Evolutionary conservation across 1,139 yeast genomes (phyloP).

Genomic region (Yamadazyma atmosphaerica): DNA sequence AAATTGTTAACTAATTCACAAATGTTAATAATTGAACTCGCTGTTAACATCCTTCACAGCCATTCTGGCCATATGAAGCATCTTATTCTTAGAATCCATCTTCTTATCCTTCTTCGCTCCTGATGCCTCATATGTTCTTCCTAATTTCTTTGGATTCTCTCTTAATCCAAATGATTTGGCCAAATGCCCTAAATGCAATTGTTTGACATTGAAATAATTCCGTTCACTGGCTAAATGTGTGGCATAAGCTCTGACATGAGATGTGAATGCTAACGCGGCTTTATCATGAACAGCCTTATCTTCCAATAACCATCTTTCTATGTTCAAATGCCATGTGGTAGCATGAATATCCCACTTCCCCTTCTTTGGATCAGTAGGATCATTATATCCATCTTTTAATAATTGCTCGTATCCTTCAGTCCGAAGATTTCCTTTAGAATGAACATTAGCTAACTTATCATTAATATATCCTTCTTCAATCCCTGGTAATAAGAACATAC

Average conservation of each 20-base stretch:
- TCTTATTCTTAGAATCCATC: slow-evolving; percentile 65
- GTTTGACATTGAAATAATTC: slow-evolving; percentile 73
- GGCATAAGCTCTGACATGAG: slow-evolving; percentile 95
- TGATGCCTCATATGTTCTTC: slow-evolving; percentile 34
- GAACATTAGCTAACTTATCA: slow-evolving; percentile 47
- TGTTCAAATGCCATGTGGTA: slow-evolving; percentile 90
- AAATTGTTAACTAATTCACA: too few relatives aligned
- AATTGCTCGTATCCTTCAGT: slow-evolving; percentile 50
- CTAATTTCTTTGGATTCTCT: slow-evolving; percentile 85
- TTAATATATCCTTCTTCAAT: slow-evolving; percentile 82
- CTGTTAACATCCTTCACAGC: slow-evolving; percentile 61
- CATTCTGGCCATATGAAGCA: slow-evolving; percentile 76
- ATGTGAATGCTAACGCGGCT: slow-evolving; percentile 78
- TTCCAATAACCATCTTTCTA: slow-evolving; percentile 85
- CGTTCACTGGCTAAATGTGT: slow-evolving; percentile 86
- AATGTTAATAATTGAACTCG: slow-evolving; percentile 73
- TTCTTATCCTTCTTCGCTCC: slow-evolving; percentile 39
- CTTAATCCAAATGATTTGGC: slow-evolving; percentile 94
- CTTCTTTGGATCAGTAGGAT: slow-evolving; percentile 29
- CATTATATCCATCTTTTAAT: slow-evolving; percentile 49
- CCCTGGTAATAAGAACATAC: slow-evolving; percentile 81
- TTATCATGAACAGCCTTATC: slow-evolving; percentile 57
- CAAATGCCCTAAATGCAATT: slow-evolving; percentile 88
- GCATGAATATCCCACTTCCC: slow-evolving; percentile 90
- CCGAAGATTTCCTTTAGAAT: slow-evolving; percentile 54